Base-by-base conservation (phyloP, 1,284 basidiomycete species). In the Tilletia indica region DNA sequence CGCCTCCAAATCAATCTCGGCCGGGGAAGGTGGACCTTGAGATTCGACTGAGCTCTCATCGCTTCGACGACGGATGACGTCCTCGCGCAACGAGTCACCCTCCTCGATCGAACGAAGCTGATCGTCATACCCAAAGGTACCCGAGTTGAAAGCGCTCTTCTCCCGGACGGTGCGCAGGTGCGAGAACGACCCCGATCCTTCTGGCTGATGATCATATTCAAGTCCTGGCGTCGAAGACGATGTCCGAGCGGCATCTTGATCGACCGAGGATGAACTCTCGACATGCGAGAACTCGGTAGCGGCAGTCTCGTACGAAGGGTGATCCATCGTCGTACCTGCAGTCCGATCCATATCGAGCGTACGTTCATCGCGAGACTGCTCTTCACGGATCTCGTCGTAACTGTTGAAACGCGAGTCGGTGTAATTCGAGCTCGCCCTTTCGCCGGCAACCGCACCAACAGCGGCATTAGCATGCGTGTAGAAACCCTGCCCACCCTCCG, bases 21-120 rank as follows among this genome's bases (percentile, higher is more conserved):
- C 31, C 19, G 72, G 72, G 19, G 76, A 73, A 3, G 74, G 72
- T 4, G 73, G 72, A 0, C 64, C 76, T 31, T 76, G 72, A 56
- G 74, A 77, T 31, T 80, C 79, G 19, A 49, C 67, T 39, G 79
- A 80, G 58, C 36, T 64, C 61, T 64, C 34, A 36, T 64, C 61
- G 38, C 61, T 38, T 4, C 61, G 61, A 34, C 36, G 61, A 9
- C 61, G 61, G n/a, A 64, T 64, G 36, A 64, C 61, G 39, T 64
- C 61, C 31, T 64, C 61, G 12, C 61, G 61, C 36, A 64, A 21
- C 34, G 61, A 64, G 34, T 64, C 61, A 11, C 31, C 61, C 34
- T 64, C 61, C 12, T 64, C 56, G 2, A 58, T 25, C 1, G 56
- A n/a, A 6, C 56, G 56, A 34, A 58, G 36, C 61, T 64, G 36